Conservation (phyloP, 73 alveolate genomes). For the Tetrahymena elliotti region DNA sequence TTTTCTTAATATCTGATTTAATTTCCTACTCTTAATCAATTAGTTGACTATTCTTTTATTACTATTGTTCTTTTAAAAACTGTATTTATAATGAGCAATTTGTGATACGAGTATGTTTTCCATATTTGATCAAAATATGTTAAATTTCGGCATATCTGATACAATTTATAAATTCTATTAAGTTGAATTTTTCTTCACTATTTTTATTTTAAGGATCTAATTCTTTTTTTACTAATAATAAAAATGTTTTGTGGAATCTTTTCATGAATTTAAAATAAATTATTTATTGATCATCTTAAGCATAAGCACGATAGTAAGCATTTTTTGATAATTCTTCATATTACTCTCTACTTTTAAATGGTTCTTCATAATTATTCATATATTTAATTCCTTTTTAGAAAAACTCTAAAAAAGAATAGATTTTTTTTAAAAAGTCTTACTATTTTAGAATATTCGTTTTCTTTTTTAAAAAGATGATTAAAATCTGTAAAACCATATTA, state of each 20-base stretch:
- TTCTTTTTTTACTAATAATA: neutral
- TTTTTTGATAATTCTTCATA: neutral
- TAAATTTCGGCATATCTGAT: neutral
- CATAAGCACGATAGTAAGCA: neutral
- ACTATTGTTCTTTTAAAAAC: neutral
- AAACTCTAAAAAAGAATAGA: too few species aligned
- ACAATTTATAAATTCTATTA: neutral
- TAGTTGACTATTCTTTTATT: neutral
- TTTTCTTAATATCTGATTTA: neutral
- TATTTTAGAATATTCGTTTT: neutral
- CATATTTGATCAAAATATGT: neutral
- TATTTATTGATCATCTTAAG: too few species aligned
- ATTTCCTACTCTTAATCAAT: neutral
- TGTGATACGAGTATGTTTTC: neutral
- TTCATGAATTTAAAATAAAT: neutral
- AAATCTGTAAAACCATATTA: neutral
- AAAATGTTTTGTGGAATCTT: neutral
- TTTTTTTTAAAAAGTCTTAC: neutral
- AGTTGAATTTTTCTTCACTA: neutral
- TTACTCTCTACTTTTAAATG: neutral
- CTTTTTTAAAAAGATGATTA: neutral
- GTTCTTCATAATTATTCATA: neutral
- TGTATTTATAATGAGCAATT: neutral
- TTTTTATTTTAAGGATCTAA: neutral
- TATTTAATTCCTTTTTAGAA: neutral